Percentiles rank a stretch among this genome's conserved stretches.
Evolutionary conservation across 805 yeast species (phyloP).

Genomic region (Monosporozyma servazzii): DNA sequence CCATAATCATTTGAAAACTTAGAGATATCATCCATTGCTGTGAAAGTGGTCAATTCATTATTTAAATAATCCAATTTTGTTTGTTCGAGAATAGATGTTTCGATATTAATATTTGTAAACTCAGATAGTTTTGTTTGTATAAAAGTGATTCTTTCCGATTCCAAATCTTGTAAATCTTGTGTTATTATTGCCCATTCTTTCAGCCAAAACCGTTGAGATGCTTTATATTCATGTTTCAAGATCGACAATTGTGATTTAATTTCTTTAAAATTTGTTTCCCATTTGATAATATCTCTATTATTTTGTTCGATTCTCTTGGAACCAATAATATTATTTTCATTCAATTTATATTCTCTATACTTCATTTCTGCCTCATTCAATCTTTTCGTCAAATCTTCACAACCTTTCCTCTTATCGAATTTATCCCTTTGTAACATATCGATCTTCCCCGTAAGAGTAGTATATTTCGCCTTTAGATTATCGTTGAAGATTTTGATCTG

Average conservation of each 20-base stretch:
- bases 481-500: constrained; percentile 21
- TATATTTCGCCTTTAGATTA: constrained; percentile 21
- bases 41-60: constrained; percentile 18
- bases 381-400: constrained; percentile 21
- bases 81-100: constrained; percentile 24
- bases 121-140: constrained; percentile 23
- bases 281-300: constrained; percentile 23
- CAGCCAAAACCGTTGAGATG: constrained; percentile 27
- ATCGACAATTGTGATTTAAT: constrained; percentile 21
- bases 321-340: constrained; percentile 26
- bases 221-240: constrained; percentile 25
- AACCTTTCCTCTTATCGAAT: constrained; percentile 21
- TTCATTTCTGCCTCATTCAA: constrained; percentile 19
- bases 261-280: constrained; percentile 23
- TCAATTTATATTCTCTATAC: constrained; percentile 24
- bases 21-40: constrained; percentile 25
- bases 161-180: constrained; percentile 25
- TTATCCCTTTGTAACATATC: constrained; percentile 25
- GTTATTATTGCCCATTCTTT: constrained; percentile 26
- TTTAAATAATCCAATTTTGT: constrained; percentile 20
- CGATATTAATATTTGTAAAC: constrained; percentile 18
- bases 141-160: constrained; percentile 21
- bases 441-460: constrained; percentile 24
- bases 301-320: constrained; percentile 21
- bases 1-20: constrained; percentile 27